Evolutionary conservation across 805 yeast genomes (phyloP).

Genomic region (Clavispora fructus): DNA sequence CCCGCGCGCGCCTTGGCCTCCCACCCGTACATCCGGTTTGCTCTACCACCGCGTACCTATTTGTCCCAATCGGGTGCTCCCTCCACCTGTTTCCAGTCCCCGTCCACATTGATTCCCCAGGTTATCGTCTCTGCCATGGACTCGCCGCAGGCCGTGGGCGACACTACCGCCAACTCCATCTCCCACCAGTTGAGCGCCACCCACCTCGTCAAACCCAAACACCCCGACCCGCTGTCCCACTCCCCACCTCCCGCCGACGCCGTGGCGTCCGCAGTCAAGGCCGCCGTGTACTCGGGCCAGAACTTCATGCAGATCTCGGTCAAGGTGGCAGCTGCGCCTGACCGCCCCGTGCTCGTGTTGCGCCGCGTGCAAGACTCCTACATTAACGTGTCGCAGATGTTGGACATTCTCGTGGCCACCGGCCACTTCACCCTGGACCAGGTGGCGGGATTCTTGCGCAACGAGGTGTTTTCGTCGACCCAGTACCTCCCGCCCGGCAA

Average conservation of each 20-base stretch:
- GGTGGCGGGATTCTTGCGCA: slow-evolving; percentile 24
- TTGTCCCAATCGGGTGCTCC: slow-evolving; percentile 4
- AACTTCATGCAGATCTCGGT: slow-evolving; percentile 33
- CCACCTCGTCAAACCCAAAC: slow-evolving; percentile 22
- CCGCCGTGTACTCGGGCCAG: slow-evolving; percentile 32
- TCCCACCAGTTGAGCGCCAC: slow-evolving; percentile 31
- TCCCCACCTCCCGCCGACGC: background rate
- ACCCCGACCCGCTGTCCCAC: background rate
- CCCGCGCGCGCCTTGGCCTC: too few relatives aligned
- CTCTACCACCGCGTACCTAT: slow-evolving; percentile 4
- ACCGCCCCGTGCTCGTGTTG: slow-evolving; percentile 20
- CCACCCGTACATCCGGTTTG: background rate
- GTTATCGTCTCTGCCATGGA: slow-evolving; percentile 24
- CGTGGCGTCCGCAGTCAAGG: slow-evolving; percentile 5
- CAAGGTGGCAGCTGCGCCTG: slow-evolving; percentile 1
- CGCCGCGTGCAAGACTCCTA: slow-evolving; percentile 40
- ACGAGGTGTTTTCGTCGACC: slow-evolving; percentile 29
- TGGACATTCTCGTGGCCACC: slow-evolving; percentile 27
- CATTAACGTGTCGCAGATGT: slow-evolving; percentile 34
- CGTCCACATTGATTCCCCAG: background rate
- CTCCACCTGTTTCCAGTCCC: background rate
- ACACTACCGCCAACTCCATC: slow-evolving; percentile 36
- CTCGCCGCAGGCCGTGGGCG: slow-evolving; percentile 38
- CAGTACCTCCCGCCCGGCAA: slow-evolving; percentile 24
- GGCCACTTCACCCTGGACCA: slow-evolving; percentile 22